phyloP scores from a whole-genome alignment of 768 basidiomycete species.

The Cubamyces sp. region DNA sequence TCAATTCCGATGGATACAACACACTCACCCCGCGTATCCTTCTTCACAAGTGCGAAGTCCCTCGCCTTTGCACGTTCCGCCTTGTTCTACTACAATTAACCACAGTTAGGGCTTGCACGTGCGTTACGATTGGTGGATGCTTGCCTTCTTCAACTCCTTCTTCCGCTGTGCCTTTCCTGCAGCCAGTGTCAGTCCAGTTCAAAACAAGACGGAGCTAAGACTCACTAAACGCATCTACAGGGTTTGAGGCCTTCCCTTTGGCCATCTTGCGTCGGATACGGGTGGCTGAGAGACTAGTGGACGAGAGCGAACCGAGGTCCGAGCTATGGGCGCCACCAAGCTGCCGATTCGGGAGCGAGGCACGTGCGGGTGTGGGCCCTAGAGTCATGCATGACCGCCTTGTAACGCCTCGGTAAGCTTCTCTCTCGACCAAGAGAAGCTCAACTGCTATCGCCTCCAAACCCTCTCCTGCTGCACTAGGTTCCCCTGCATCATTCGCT shows the following conservation, averaged over 20 bases:
- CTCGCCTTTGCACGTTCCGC: slow-evolving; percentile 75
- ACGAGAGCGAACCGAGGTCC: neutral
- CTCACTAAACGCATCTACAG: slow-evolving; percentile 92
- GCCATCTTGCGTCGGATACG: slow-evolving; percentile 53
- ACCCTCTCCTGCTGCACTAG: neutral
- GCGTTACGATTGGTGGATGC: slow-evolving; percentile 23
- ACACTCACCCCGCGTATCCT: slow-evolving; percentile 79
- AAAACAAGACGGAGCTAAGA: slow-evolving; percentile 17
- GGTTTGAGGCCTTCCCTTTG: slow-evolving; percentile 86
- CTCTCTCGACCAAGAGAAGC: slow-evolving; percentile 54
- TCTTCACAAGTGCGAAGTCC: slow-evolving; percentile 92
- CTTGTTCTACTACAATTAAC: slow-evolving; percentile 81
- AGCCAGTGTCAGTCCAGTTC: neutral
- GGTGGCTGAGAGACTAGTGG: neutral
- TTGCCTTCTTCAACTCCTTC: slow-evolving; percentile 94
- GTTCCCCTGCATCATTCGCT: slow-evolving; percentile 1
- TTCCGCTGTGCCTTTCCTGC: slow-evolving; percentile 90
- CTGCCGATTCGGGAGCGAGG: slow-evolving; percentile 24
- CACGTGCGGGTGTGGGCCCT: slow-evolving; percentile 32
- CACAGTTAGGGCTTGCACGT: neutral
- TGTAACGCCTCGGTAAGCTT: slow-evolving; percentile 35
- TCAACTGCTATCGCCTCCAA: slow-evolving; percentile 32
- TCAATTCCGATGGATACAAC: neutral
- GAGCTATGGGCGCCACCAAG: slow-evolving; percentile 9
- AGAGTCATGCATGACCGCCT: slow-evolving; percentile 33